phyloP scores from a whole-genome alignment of 1,284 basidiomycete species.

The Taiwanofungus camphoratus region DNA sequence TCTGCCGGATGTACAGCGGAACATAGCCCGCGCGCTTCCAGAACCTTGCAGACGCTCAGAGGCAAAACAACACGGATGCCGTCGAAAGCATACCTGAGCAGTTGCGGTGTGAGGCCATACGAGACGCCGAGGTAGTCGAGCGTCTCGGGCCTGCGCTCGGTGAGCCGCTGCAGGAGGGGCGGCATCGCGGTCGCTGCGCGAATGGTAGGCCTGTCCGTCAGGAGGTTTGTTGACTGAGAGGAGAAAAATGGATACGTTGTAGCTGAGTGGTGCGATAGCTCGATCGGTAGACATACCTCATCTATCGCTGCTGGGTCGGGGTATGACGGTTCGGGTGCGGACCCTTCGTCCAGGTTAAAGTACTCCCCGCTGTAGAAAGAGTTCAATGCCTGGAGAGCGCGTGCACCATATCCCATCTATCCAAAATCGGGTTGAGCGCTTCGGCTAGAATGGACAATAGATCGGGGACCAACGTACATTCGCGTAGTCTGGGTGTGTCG shows the following conservation, averaged over 20 bases:
- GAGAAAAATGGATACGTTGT: too few relatives aligned
- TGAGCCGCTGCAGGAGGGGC: slow-evolving; percentile 86
- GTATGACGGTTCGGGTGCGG: slow-evolving; percentile 51
- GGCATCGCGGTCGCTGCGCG: slow-evolving; percentile 83
- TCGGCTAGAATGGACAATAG: background rate
- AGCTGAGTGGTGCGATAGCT: background rate
- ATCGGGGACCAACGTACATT: slow-evolving; percentile 48
- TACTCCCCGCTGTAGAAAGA: slow-evolving; percentile 92
- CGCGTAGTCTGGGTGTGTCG: slow-evolving; percentile 95
- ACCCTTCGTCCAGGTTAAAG: slow-evolving; percentile 80
- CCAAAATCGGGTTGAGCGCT: slow-evolving; percentile 6
- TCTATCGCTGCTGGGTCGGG: slow-evolving; percentile 57
- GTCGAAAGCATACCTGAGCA: slow-evolving; percentile 57
- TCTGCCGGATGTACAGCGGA: slow-evolving; percentile 92
- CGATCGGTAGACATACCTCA: slow-evolving; percentile 38
- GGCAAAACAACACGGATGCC: background rate
- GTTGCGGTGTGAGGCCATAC: slow-evolving; percentile 86
- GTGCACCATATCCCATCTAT: slow-evolving; percentile 96
- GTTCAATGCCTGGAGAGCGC: slow-evolving; percentile 84
- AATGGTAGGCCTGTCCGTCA: slow-evolving; percentile 72
- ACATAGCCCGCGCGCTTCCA: slow-evolving; percentile 94
- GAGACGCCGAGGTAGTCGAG: slow-evolving; percentile 97
- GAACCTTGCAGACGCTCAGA: slow-evolving; percentile 48
- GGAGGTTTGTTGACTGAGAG: slow-evolving; percentile 43
- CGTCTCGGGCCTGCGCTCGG: slow-evolving; percentile 85